Base-by-base conservation (phyloP, 306 rosid species). In the Cucurbita moschata region DNA sequence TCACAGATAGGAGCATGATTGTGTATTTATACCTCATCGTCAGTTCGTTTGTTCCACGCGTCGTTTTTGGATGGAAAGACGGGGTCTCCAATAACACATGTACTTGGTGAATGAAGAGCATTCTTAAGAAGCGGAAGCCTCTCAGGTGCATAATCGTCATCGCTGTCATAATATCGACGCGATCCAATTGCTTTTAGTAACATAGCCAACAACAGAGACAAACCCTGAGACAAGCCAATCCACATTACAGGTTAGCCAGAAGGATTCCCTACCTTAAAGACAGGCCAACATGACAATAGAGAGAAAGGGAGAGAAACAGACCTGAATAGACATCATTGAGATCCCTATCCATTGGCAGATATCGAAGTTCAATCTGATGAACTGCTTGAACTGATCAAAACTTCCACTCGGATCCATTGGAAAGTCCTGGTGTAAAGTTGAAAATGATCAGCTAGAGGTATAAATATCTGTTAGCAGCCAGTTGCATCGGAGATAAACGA, bases 141-240 rank as follows among this genome's bases (percentile, higher is more conserved):
- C 37, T 81, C 96, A 13, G 92, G 66, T 67, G 59, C 49, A 83
- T 87, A 82, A 3, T 92, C 98, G 51, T 92, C 92, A 64, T 88
- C 96, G 62, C 92, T 88, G 26, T 92, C 96, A 73, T 90, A 87
- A 73, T 77, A 78, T 66, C 71, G 88, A 84, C 81, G 87, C 0
- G 91, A 88, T 77, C 98, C 92, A 35, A 87, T 89, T 62, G 88
- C 96, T 78, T 88, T 92, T 74, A 90, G 88, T 76, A 88, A 63
- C 90, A 85, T 88, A 79, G 96, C 88, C 83, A 92, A 76, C 74
- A 92, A 77, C 39, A 90, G 74, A 49, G 92, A 84, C 73, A 90
- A 72, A 23, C 91, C 91, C 96, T 90, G 87, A 75, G 19, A 30
- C n/a, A 11, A 72, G 58, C 23, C 37, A 7, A 38, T 18, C 43